These are phyloP conservation scores for Diaporthe aspalathi DNA, from an alignment of 2,329 filamentous ascomycete genomes.

Conservation along the genomic window DNA sequence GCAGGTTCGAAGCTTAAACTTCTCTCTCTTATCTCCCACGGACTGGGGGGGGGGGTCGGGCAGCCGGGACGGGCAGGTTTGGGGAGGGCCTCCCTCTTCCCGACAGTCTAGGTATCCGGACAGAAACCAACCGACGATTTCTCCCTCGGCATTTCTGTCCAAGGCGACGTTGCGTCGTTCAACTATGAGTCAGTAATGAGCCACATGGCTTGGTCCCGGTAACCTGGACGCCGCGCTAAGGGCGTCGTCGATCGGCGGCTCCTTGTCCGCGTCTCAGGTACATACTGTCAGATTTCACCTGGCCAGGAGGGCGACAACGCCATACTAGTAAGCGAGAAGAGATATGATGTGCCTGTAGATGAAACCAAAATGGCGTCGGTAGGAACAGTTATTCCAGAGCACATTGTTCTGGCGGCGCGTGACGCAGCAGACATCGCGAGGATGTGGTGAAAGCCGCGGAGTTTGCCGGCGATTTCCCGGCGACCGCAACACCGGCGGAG, in stretches of 20 bases:
- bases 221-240: slow-evolving; percentile 1
- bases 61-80: not conserved
- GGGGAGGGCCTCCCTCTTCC: not conserved
- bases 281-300: not conserved
- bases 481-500: not conserved
- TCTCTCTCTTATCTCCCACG: slow-evolving; percentile 4
- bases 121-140: not conserved
- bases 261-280: not conserved
- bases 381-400: not conserved
- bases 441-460: not conserved
- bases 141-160: not conserved
- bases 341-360: not conserved
- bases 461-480: no score
- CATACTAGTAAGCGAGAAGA: not conserved
- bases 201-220: not conserved
- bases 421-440: not conserved
- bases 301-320: not conserved
- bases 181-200: not conserved
- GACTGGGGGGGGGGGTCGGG: not conserved
- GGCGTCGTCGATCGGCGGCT: not conserved
- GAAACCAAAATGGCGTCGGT: not conserved
- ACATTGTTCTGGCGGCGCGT: not conserved
- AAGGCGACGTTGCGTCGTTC: slow-evolving; percentile 7
- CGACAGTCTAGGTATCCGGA: not conserved
- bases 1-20: not conserved